Evolutionary conservation across 1,139 yeast species (phyloP).

Genomic region (Pichia sp.): DNA sequence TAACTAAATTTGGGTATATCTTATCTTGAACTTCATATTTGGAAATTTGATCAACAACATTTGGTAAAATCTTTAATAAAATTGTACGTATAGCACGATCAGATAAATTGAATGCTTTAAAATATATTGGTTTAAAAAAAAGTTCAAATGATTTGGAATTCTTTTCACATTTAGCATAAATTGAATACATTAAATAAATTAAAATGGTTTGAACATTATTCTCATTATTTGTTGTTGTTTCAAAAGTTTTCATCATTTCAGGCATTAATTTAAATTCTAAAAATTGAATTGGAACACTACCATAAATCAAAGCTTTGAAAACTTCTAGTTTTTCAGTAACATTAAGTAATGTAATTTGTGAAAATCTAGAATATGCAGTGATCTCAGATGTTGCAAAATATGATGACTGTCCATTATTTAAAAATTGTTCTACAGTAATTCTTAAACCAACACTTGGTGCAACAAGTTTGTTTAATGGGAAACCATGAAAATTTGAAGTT

Average conservation of each 20-base stretch:
- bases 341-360: conserved; percentile 46
- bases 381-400: conserved; percentile 43
- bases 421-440: conserved; percentile 44
- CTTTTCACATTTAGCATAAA: conserved; percentile 23
- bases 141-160: conserved; percentile 29
- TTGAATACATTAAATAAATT: conserved; percentile 41
- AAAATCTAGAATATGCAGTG: conserved; percentile 42
- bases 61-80: conserved; percentile 58
- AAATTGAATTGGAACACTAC: conserved; percentile 48
- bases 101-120: conserved; percentile 55
- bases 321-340: conserved; percentile 48
- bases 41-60: conserved; percentile 45
- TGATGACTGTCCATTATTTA: conserved; percentile 37
- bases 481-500: conserved; percentile 11
- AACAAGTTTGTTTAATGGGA: conserved; percentile 33
- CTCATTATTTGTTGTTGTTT: conserved; percentile 16
- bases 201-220: conserved; percentile 33
- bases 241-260: conserved; percentile 45
- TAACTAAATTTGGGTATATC: conserved; percentile 59
- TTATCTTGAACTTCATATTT: conserved; percentile 62
- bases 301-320: conserved; percentile 39
- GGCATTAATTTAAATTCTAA: conserved; percentile 64
- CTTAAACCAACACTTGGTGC: conserved; percentile 37
- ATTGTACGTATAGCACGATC: conserved; percentile 76
- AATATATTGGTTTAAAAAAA: conserved; percentile 55